Percentiles rank a stretch among this genome's conserved stretches.
Evolutionary conservation across 1,139 yeast species (phyloP).

Genomic region (Candida freyschussii): DNA sequence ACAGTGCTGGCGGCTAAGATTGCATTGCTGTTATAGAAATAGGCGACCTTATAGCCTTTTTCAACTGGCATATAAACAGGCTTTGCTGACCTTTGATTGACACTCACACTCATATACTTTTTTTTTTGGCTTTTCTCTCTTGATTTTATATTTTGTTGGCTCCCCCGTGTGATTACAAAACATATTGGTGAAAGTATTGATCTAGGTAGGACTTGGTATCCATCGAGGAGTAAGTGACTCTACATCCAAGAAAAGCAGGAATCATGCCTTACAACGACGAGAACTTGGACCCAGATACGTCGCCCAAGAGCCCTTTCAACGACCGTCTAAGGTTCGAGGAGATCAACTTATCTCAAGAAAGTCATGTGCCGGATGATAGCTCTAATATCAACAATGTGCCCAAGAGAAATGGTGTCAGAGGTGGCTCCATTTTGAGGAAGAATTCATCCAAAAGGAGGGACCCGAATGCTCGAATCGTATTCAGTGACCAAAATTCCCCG

Average conservation of each 20-base stretch:
- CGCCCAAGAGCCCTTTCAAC: constrained; percentile 18
- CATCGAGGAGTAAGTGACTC: background rate
- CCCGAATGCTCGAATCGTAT: constrained; percentile 20
- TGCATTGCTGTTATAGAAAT: too few species aligned
- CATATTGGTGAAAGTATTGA: background rate
- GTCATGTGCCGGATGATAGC: constrained; percentile 2
- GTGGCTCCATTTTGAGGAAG: constrained; percentile 22
- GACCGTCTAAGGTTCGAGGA: constrained; percentile 18
- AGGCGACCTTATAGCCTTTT: too few species aligned
- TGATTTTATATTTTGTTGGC: background rate
- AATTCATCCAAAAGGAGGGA: constrained; percentile 14
- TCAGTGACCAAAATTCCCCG: constrained; percentile 18
- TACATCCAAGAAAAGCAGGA: background rate
- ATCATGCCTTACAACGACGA: constrained; percentile 1
- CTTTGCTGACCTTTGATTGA: too few species aligned
- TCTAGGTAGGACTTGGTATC: background rate
- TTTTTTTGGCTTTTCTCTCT: too few species aligned
- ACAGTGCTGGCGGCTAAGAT: too few species aligned
- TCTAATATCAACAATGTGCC: constrained; percentile 11
- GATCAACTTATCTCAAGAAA: constrained; percentile 12
- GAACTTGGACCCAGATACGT: constrained; percentile 8
- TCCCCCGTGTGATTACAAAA: background rate
- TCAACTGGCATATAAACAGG: too few species aligned
- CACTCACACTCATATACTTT: too few species aligned
- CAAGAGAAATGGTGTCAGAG: constrained; percentile 8